Conservation (phyloP, 2,329 filamentous ascomycete genomes). For the Aspergillus jensenii region DNA sequence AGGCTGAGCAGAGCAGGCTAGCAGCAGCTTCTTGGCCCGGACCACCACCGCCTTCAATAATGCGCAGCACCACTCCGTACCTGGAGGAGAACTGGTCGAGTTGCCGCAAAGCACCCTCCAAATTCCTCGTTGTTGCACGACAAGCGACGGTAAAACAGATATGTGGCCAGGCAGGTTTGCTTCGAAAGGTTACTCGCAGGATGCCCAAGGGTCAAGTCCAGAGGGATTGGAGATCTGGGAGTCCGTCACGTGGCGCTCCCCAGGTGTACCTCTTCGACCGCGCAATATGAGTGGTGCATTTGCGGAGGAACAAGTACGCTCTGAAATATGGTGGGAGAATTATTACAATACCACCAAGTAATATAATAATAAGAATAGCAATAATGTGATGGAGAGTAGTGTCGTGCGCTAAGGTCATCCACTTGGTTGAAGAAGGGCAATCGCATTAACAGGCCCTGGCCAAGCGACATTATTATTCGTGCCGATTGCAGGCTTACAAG, state of each 20-base stretch:
- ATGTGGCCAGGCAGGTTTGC: slow-evolving; percentile 11
- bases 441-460: background rate
- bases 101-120: slow-evolving; percentile 11
- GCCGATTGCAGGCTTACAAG: slow-evolving; percentile 1
- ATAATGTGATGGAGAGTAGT: background rate
- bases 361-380: background rate
- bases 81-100: slow-evolving; percentile 7
- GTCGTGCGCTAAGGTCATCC: too few relatives aligned
- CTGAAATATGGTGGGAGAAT: background rate
- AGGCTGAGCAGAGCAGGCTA: slow-evolving; percentile 10
- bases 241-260: slow-evolving; percentile 16
- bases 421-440: too few relatives aligned
- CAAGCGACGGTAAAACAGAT: slow-evolving; percentile 9
- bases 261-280: slow-evolving; percentile 2
- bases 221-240: slow-evolving; percentile 7
- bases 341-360: background rate
- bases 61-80: slow-evolving; percentile 17
- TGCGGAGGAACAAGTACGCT: background rate
- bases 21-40: slow-evolving; percentile 21
- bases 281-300: slow-evolving; percentile 1
- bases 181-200: slow-evolving; percentile 12
- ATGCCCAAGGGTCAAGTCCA: slow-evolving; percentile 5
- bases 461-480: background rate
- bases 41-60: slow-evolving; percentile 25
- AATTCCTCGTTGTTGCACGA: slow-evolving; percentile 6